Evolutionary conservation across 2,329 filamentous ascomycete genomes (phyloP).

Genomic region (Botryotinia convoluta): DNA sequence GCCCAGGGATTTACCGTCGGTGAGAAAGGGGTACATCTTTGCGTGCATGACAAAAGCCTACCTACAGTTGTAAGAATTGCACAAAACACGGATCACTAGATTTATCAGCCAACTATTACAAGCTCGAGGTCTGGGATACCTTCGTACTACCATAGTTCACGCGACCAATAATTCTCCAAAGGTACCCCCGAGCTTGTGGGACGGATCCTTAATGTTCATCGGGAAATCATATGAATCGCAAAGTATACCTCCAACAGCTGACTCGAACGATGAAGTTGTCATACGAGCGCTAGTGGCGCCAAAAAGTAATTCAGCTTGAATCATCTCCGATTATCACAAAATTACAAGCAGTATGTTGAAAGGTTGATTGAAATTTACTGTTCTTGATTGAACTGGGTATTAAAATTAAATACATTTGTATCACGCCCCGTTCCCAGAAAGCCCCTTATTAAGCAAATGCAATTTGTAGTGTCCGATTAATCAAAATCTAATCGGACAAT

Average conservation of each 20-base stretch:
- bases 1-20: neutral
- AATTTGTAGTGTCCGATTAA: neutral
- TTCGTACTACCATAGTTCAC: neutral
- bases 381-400: neutral
- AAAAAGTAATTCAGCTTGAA: conserved; percentile 5
- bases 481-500: neutral
- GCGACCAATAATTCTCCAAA: neutral
- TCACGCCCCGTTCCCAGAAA: neutral
- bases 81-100: neutral
- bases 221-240: conserved; percentile 1
- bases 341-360: neutral
- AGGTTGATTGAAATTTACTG: neutral
- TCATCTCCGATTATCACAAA: conserved; percentile 3
- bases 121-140: neutral
- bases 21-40: neutral
- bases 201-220: neutral
- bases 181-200: neutral
- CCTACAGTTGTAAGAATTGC: neutral
- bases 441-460: neutral
- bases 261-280: conserved; percentile 5
- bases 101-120: neutral
- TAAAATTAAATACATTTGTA: neutral
- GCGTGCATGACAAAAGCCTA: neutral
- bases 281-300: neutral
- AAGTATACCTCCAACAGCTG: conserved; percentile 1